Evolutionary conservation across 2,329 filamentous ascomycete genomes (phyloP).

Genomic region (Colletotrichum acutatum): DNA sequence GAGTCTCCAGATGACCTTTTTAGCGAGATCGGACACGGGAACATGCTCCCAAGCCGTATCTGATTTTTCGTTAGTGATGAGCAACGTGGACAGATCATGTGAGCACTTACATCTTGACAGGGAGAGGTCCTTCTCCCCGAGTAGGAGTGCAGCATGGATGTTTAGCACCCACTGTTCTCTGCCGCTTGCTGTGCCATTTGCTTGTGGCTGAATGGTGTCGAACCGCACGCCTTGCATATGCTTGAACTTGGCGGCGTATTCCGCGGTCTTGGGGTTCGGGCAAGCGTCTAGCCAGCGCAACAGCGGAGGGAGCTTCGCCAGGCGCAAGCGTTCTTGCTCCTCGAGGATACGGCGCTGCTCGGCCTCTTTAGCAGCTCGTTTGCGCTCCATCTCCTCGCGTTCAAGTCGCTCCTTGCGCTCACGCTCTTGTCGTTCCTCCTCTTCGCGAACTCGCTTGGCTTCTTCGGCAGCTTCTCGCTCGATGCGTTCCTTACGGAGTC

Average conservation of each 20-base stretch:
- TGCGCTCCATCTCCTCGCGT: slow-evolving; percentile 59
- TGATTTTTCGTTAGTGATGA: slow-evolving; percentile 40
- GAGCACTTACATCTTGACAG: slow-evolving; percentile 67
- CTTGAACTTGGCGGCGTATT: slow-evolving; percentile 65
- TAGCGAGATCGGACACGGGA: slow-evolving; percentile 64
- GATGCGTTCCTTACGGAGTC: slow-evolving; percentile 54
- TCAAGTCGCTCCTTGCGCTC: slow-evolving; percentile 58
- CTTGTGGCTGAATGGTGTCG: slow-evolving; percentile 68
- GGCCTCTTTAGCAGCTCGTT: slow-evolving; percentile 61
- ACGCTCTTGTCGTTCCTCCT: slow-evolving; percentile 62
- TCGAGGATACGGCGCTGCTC: slow-evolving; percentile 62
- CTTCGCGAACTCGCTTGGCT: slow-evolving; percentile 61
- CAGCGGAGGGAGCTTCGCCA: slow-evolving; percentile 69
- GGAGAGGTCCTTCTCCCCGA: slow-evolving; percentile 72
- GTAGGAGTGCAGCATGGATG: slow-evolving; percentile 69
- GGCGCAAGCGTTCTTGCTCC: slow-evolving; percentile 63
- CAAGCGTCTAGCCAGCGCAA: slow-evolving; percentile 69
- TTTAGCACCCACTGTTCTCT: slow-evolving; percentile 75
- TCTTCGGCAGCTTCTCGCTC: slow-evolving; percentile 61
- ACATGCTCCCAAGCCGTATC: slow-evolving; percentile 69
- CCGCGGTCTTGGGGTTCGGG: slow-evolving; percentile 60
- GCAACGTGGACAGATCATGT: no score
- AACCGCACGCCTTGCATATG: slow-evolving; percentile 70
- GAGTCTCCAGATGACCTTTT: slow-evolving; percentile 68
- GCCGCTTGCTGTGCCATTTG: slow-evolving; percentile 64